Evolutionary conservation across 2,329 filamentous ascomycete species (phyloP), one percentile per base, ranked within the genome.

Genomic region (Microsporum audouinii): DNA sequence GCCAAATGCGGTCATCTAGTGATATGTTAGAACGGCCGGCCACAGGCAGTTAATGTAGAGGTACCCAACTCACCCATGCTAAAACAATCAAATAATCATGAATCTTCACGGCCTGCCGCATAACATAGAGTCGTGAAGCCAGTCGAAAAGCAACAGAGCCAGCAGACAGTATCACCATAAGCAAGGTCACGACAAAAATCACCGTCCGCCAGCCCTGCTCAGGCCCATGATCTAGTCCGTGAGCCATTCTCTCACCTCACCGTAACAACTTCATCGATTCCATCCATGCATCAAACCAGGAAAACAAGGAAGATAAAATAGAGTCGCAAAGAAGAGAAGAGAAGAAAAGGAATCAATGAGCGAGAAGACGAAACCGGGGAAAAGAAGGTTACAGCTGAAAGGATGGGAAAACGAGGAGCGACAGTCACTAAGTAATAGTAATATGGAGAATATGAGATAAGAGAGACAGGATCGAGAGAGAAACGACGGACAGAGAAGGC

Each of bases 41-140:
- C 17, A 23, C 17, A 23, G 17, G 17, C 17, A 23, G 17, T 23
- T 23, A 23, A 23, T 23, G 17, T 23, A 23, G 17, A 23, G 17
- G 17, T 33, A 34, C 29, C 17, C 7, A 23, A 66, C 71, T 63
- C 69, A 84, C 73, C 91, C 90, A 96, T 60, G 91, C 89, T 45
- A 88, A 66, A 8, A 90, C 73, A 73, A 96, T 94, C 67, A 88
- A 83, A 73, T 86, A 88, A 78, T 96, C 91, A 74, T 95, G 90
- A 77, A 83, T 82, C 60, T 81, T 84, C 58, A 90, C 75, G 60
- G 82, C 85, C 66, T 83, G 84, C 61, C 96, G 86, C 57, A 96
- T 86, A 23, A 23, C 17, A 55, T 81, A 83, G 57, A 83, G 79
- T 33, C 91, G 83, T 63, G 88, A 90, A 47, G 89, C 75, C 66